Evolutionary conservation across 331 rosid genomes (phyloP).

Genomic region (Malus hybrid): DNA sequence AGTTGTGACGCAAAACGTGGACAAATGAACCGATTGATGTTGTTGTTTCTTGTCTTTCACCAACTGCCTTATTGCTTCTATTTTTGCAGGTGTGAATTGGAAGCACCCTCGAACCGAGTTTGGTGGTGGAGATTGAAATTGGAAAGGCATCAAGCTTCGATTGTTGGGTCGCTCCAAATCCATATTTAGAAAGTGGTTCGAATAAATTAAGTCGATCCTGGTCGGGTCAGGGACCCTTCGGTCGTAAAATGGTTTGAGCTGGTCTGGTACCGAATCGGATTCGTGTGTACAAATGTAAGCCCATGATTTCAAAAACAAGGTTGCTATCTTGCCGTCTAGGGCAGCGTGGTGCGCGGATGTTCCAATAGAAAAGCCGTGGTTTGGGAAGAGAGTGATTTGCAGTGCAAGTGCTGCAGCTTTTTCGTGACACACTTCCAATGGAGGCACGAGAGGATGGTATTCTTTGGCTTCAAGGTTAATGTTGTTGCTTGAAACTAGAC

Average conservation of each 20-base stretch:
- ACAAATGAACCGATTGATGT: not conserved
- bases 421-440: not conserved
- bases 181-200: not conserved
- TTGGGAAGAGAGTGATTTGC: conserved; percentile 20
- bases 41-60: not conserved
- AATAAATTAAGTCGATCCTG: not conserved
- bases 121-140: not conserved
- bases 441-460: conserved; percentile 10
- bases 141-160: conserved; percentile 13
- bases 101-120: conserved; percentile 16
- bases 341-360: conserved; percentile 13
- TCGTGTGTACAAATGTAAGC: conserved; percentile 9
- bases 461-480: not conserved
- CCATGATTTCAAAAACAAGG: conserved; percentile 20
- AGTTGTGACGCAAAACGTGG: conserved; percentile 7
- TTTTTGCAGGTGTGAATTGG: not conserved
- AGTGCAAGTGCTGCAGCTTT: not conserved
- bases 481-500: not conserved
- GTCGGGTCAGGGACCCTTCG: conserved; percentile 4
- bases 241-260: conserved; percentile 16
- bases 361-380: conserved; percentile 12
- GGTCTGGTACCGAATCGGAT: not conserved
- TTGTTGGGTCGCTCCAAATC: conserved; percentile 14
- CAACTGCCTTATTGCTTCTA: not conserved
- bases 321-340: conserved; percentile 7